These are phyloP conservation scores for Aspergillus spinulosporus DNA, from an alignment of 2,329 filamentous ascomycete genomes.

Conservation along the genomic window DNA sequence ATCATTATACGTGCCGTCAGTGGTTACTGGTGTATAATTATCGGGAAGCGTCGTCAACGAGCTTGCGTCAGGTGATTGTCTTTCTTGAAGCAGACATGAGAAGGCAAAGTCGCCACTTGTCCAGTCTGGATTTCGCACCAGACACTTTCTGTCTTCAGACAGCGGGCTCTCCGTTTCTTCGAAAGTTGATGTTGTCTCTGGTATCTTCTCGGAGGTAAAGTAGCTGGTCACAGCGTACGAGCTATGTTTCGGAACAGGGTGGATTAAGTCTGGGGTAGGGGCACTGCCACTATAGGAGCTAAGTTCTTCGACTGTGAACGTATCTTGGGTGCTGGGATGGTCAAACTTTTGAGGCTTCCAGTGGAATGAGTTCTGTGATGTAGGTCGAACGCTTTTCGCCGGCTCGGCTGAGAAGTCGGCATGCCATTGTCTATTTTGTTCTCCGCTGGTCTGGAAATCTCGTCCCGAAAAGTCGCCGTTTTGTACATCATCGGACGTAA, in stretches of 20 bases:
- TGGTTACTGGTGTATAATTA: background rate
- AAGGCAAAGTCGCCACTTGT: slow-evolving; percentile 1
- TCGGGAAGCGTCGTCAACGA: slow-evolving; percentile 6
- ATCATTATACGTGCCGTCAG: background rate
- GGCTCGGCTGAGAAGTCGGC: slow-evolving; percentile 7
- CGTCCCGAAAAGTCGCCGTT: slow-evolving; percentile 8
- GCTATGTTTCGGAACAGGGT: slow-evolving; percentile 17
- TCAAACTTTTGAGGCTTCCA: slow-evolving; percentile 1
- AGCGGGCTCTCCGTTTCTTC: background rate
- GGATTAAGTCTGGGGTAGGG: slow-evolving; percentile 8
- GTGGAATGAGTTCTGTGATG: slow-evolving; percentile 4
- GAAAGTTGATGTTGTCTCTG: slow-evolving; percentile 14
- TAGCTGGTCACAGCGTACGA: slow-evolving; percentile 9
- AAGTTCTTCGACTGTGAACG: background rate
- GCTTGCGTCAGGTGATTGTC: slow-evolving; percentile 4
- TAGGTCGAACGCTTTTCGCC: slow-evolving; percentile 5
- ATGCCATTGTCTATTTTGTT: slow-evolving; percentile 14
- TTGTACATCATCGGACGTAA: slow-evolving; percentile 4
- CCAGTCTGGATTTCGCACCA: slow-evolving; percentile 12
- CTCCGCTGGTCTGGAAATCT: slow-evolving; percentile 1
- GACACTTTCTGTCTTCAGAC: background rate
- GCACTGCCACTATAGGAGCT: background rate
- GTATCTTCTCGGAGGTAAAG: slow-evolving; percentile 14
- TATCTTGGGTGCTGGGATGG: background rate
- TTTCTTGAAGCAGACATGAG: slow-evolving; percentile 3